phyloP scores from a whole-genome alignment of 1,284 basidiomycete genomes.

The Trichosporon ovoides region DNA sequence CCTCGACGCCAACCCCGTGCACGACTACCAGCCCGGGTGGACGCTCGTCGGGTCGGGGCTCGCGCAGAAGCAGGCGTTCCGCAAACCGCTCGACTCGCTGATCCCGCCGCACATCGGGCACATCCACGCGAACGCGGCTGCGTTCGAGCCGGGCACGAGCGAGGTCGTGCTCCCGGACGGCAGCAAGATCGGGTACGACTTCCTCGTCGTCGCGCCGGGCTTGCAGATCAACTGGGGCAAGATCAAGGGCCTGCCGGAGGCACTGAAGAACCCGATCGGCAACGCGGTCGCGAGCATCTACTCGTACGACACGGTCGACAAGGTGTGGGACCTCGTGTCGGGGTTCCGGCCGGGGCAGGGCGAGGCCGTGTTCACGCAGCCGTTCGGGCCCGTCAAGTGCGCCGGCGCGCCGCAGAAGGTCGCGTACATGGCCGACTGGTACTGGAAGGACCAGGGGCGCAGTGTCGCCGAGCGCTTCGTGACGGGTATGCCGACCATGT shows the following conservation, averaged over 20 bases:
- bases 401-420: conserved; percentile 91
- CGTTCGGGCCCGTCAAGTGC: conserved; percentile 90
- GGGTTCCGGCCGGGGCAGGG: conserved; percentile 64
- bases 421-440: conserved; percentile 77
- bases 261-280: conserved; percentile 62
- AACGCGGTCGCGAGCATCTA: conserved; percentile 93
- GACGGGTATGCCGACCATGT: conserved; percentile 91
- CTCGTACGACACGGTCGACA: conserved; percentile 79
- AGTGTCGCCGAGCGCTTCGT: conserved; percentile 67
- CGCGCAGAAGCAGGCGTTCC: conserved; percentile 60
- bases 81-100: conserved; percentile 62
- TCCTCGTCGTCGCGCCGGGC: conserved; percentile 82
- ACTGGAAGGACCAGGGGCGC: conserved; percentile 47
- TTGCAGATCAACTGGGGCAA: conserved; percentile 72
- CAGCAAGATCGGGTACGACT: conserved; percentile 72
- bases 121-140: conserved; percentile 66
- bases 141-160: conserved; percentile 71
- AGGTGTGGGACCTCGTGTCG: conserved; percentile 75
- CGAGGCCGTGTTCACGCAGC: conserved; percentile 88
- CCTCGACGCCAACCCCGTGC: conserved; percentile 56
- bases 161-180: conserved; percentile 67
- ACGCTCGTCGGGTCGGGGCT: conserved; percentile 88
- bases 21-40: conserved; percentile 69
- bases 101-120: conserved; percentile 70
- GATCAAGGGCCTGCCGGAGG: conserved; percentile 71